Conservation (phyloP, 305 asterid species). For the Fraxinus xanthoxyloides region DNA sequence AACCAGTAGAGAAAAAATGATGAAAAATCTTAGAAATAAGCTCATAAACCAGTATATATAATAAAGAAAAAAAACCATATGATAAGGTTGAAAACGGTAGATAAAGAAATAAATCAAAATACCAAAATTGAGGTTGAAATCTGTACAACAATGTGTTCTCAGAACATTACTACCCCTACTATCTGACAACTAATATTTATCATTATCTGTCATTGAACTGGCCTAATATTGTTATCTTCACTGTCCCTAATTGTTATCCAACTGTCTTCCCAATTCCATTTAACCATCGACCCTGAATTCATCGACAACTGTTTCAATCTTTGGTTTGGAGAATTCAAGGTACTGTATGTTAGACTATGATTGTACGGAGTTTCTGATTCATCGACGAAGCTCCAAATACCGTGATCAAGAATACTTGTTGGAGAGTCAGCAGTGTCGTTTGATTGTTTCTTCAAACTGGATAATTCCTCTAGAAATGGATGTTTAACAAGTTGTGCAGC, state of each 20-base stretch:
- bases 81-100: neutral
- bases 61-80: too few relatives aligned
- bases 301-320: conserved; percentile 35
- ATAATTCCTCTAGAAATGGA: conserved; percentile 41
- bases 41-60: neutral
- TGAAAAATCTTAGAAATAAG: neutral
- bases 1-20: too few relatives aligned
- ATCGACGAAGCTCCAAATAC: conserved; percentile 57
- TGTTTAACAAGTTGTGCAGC: conserved; percentile 58
- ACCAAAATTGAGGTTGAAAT: neutral
- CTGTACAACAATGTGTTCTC: conserved; percentile 18
- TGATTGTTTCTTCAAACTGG: neutral
- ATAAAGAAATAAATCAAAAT: neutral
- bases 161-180: conserved; percentile 4
- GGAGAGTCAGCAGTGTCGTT: conserved; percentile 40
- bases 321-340: conserved; percentile 17
- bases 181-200: conserved; percentile 11
- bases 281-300: conserved; percentile 27
- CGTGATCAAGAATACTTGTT: conserved; percentile 71
- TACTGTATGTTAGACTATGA: neutral
- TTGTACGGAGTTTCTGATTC: conserved; percentile 23
- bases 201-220: neutral
- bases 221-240: neutral
- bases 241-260: conserved; percentile 54
- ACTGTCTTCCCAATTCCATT: conserved; percentile 39